Evolutionary conservation across 352 stramenopile genomes (phyloP), one percentile per base, ranked within the genome.

Genomic region (Pythium dissimile): DNA sequence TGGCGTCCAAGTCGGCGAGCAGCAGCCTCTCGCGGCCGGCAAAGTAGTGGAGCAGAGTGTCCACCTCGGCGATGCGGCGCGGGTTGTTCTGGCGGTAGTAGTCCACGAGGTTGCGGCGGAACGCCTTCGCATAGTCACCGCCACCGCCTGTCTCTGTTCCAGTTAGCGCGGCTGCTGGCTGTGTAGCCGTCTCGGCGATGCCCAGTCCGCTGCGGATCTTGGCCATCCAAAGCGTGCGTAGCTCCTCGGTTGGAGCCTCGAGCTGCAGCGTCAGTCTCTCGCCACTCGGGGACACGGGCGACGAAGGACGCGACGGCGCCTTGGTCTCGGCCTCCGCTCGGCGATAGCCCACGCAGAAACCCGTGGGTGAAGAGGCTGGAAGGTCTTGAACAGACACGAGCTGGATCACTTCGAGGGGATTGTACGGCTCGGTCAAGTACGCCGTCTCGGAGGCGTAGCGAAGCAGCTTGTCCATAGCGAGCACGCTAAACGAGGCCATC

Each of bases 61-160:
- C 83, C 6, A 97, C 80, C 37, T 97, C 87, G 1, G 69, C 69
- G 1, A 97, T 64, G 34, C 96, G 95, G 49, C 89, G 78, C 0
- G 91, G 86, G 63, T 97, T 95, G 49, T 97, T 82, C 32, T 84
- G 88, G 58, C 91, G 71, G 57, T 98, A 98, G 52, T 96, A 98
- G 39, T 75, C 81, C 8, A 96, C 53, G 20, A 98, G 51, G 34
- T 83, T 82, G 16, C 55, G 45, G 0, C 68, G 64, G 20, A 89
- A 23, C 11, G 15, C 46, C 23, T 41, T n/a, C n/a, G n/a, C 39
- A 41, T 47, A 38, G 10, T 48, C 27, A 16, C 5, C 42, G 18
- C 34, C 9, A 8, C 0, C 13, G 24, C 7, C 1, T 44, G 21
- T 23, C 8, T 32, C 20, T 26, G 11, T 35, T 47, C 15, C 18